A percentile compares a stretch with the other conserved stretches of the same genome.
Evolutionary conservation across 768 basidiomycete species (phyloP).

Genomic region (Russula foetens): DNA sequence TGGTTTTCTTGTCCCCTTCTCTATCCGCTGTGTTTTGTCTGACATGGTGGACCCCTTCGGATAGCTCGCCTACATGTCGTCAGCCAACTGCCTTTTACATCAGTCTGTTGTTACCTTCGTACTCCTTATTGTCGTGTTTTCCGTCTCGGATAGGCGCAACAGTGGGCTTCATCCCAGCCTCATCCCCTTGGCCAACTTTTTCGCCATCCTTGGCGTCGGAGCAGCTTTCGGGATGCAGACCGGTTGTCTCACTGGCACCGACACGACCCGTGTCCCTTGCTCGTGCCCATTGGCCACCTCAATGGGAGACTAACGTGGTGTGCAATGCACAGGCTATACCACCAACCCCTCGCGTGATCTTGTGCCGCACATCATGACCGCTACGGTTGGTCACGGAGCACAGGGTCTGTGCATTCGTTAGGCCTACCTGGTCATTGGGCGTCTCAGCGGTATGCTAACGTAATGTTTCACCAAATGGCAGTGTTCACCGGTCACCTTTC

Average conservation of each 20-base stretch:
- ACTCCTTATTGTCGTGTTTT: slow-evolving; percentile 48
- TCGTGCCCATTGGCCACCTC: neutral
- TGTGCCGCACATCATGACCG: slow-evolving; percentile 58
- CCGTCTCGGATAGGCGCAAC: slow-evolving; percentile 46
- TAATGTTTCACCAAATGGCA: neutral
- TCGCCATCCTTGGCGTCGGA: slow-evolving; percentile 50
- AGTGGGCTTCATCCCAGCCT: slow-evolving; percentile 41
- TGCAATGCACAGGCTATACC: slow-evolving; percentile 38
- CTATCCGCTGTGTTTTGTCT: neutral
- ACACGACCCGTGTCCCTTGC: too few relatives aligned
- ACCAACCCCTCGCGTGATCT: slow-evolving; percentile 69
- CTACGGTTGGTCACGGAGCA: slow-evolving; percentile 66
- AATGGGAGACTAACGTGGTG: neutral
- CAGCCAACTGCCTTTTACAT: slow-evolving; percentile 36
- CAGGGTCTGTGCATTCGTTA: slow-evolving; percentile 27
- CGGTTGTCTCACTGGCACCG: neutral
- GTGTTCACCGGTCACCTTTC: slow-evolving; percentile 39
- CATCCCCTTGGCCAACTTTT: slow-evolving; percentile 46
- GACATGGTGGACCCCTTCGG: neutral
- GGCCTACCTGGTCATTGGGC: neutral
- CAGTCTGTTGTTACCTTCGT: slow-evolving; percentile 51
- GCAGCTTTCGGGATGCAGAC: slow-evolving; percentile 55
- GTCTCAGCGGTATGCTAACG: neutral
- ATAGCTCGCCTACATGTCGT: slow-evolving; percentile 35
- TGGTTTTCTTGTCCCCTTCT: slow-evolving; percentile 19